Base-by-base conservation (phyloP, 164 flowering plant species). In the Malania oleifera region DNA sequence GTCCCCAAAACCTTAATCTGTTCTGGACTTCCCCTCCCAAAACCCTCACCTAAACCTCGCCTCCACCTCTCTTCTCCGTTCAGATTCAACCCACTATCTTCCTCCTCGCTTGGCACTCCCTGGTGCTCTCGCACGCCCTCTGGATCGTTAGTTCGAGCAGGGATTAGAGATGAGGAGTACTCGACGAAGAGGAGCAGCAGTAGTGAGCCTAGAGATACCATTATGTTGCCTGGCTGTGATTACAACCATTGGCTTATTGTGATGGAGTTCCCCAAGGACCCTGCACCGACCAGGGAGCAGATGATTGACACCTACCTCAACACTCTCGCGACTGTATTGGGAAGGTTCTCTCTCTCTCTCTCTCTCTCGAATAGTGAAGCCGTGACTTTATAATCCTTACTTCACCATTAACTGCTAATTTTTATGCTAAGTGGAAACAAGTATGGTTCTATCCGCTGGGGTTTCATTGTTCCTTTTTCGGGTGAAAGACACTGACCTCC, bases 251-350 rank as follows among this genome's bases (percentile, higher is more conserved):
- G 97, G 97, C 83, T 95, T 14, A 89, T 95, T 22, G 97, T 95
- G 18, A 86, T 95, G 99, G 97, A 95, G 79, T 95, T 95, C 62
- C 96, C 99, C 29, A 93, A 93, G 47, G 97, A 86, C 65, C 95
- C 93, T 7, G 89, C 89, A 0, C 99, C 99, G 8, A 82, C 99
- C 5, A 75, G 97, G 50, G 99, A 95, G 66, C 93, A 90, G 63
- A 95, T 95, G 99, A 95, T 95, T 50, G 91, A 95, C 0, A 87
- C 99, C 18, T 95, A 95, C 61, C 89, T 91, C 50, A 73, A 84
- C 17, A 91, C 96, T 15, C 97, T 95, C 23, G 91, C 99, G 26
- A 77, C 96, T 43, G 97, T 95, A 5, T 67, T 95, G 37, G 99
- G 99, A 62, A 91, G 99, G 99, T 92, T 12, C 27, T 43, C 9